These are phyloP conservation scores for Brassica juncea DNA, from an alignment of 345 rosid genomes.

Conservation along the genomic window DNA sequence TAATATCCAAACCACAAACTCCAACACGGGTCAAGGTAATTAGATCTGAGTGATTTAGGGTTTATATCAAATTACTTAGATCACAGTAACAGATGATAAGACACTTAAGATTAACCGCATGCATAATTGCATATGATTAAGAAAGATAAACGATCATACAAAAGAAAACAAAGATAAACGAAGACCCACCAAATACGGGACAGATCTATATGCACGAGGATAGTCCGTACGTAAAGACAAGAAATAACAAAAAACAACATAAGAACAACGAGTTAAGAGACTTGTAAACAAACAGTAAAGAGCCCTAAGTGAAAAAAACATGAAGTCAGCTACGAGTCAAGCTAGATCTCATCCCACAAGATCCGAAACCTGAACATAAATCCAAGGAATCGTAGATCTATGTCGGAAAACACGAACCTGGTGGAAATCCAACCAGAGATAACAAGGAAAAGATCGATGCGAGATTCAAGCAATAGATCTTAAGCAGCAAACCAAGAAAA, in stretches of 20 bases:
- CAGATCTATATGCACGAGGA: constrained; percentile 43
- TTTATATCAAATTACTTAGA: constrained; percentile 43
- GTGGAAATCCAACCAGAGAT: background rate
- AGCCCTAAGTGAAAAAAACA: constrained; percentile 37
- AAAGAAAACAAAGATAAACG: constrained; percentile 1
- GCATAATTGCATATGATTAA: constrained; percentile 16
- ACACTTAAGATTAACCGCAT: constrained; percentile 30
- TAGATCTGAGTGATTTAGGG: constrained; percentile 48
- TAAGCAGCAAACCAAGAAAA: background rate
- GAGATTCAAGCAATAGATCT: background rate
- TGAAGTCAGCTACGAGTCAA: constrained; percentile 42
- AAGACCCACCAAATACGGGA: constrained; percentile 41
- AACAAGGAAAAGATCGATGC: background rate
- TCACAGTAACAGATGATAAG: constrained; percentile 43
- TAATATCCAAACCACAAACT: constrained; percentile 24
- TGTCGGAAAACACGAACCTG: background rate
- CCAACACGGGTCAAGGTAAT: constrained; percentile 3
- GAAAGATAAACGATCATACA: constrained; percentile 17
- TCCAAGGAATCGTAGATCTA: background rate
- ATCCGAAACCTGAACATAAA: background rate
- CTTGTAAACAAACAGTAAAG: constrained; percentile 54
- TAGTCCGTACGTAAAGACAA: constrained; percentile 40
- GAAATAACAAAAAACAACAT: background rate
- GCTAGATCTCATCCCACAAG: constrained; percentile 7
- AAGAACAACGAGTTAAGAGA: constrained; percentile 42